phyloP scores from a whole-genome alignment of 2,329 filamentous ascomycete genomes.

The Rhynchosporium graminicola region DNA sequence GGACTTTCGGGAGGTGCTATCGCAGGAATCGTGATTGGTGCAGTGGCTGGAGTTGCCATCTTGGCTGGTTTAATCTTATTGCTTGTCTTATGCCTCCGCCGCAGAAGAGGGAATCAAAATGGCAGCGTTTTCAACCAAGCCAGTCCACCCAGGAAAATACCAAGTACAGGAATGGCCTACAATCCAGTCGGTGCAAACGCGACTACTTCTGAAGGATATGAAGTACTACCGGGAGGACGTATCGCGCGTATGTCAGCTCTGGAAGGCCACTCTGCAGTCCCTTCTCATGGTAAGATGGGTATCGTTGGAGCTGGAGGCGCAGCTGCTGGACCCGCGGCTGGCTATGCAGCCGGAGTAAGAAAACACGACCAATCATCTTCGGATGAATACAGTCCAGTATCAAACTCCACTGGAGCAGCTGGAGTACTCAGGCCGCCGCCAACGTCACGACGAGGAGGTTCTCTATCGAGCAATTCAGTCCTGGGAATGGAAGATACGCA shows the following conservation, averaged over 20 bases:
- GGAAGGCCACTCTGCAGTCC: conserved; percentile 70
- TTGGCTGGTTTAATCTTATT: conserved; percentile 70
- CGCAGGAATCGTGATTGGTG: conserved; percentile 86
- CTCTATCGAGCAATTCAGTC: conserved; percentile 80
- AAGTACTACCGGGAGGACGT: conserved; percentile 80
- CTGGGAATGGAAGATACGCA: conserved; percentile 68
- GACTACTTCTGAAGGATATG: conserved; percentile 55
- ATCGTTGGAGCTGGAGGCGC: conserved; percentile 44
- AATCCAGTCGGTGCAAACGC: conserved; percentile 42
- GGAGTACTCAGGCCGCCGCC: conserved; percentile 60
- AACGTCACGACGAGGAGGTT: conserved; percentile 73
- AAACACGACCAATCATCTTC: conserved; percentile 66
- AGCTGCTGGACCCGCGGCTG: conserved; percentile 51
- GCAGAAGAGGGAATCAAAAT: conserved; percentile 59
- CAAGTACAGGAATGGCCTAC: conserved; percentile 45
- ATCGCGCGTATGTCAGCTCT: conserved; percentile 96
- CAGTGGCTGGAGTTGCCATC: conserved; percentile 68
- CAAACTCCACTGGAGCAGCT: conserved; percentile 56
- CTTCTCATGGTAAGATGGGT: conserved; percentile 43
- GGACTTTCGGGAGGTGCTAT: conserved; percentile 82
- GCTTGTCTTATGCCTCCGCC: conserved; percentile 49
- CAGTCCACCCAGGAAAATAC: conserved; percentile 58
- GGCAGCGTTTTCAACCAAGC: conserved; percentile 89
- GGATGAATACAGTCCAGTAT: conserved; percentile 74
- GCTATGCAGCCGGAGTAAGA: conserved; percentile 47